Percentiles rank a stretch among this genome's conserved stretches.
Conservation (phyloP, 176 grass and related monocot genomes). For the Ampelocalamus luodianensis region DNA sequence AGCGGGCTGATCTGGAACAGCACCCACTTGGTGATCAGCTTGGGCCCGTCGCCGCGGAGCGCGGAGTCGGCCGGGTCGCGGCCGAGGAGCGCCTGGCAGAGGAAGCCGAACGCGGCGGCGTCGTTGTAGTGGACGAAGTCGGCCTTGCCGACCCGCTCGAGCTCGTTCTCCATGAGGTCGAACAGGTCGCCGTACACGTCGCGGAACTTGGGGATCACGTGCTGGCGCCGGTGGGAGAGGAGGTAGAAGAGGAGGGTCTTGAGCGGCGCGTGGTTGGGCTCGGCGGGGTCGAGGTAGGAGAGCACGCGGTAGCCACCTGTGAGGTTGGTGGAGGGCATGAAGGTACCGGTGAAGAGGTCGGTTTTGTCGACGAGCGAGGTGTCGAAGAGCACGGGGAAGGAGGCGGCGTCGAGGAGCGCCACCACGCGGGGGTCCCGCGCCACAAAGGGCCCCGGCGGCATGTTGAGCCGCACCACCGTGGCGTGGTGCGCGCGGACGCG, state of each 20-base stretch:
- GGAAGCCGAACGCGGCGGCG: slow-evolving; percentile 76
- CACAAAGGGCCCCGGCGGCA: slow-evolving; percentile 89
- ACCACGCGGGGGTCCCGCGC: slow-evolving; percentile 83
- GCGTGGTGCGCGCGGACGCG: slow-evolving; percentile 67
- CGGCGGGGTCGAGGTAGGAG: slow-evolving; percentile 86
- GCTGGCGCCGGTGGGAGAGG: slow-evolving; percentile 66
- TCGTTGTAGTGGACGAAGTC: slow-evolving; percentile 84
- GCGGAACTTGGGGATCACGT: slow-evolving; percentile 76
- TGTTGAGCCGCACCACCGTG: slow-evolving; percentile 90
- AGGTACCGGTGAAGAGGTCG: slow-evolving; percentile 97
- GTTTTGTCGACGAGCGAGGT: slow-evolving; percentile 86
- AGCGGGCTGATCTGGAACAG: slow-evolving; percentile 84
- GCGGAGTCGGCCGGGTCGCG: slow-evolving; percentile 62
- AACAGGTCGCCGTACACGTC: slow-evolving; percentile 73
- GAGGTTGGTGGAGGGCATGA: slow-evolving; percentile 91
- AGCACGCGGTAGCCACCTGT: slow-evolving; percentile 87
- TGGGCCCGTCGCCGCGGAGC: slow-evolving; percentile 65
- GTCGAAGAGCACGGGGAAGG: slow-evolving; percentile 93
- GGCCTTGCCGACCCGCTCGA: slow-evolving; percentile 64
- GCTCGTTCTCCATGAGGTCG: slow-evolving; percentile 62
- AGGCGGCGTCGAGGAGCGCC: slow-evolving; percentile 89
- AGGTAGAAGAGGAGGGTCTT: slow-evolving; percentile 83
- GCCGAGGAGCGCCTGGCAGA: slow-evolving; percentile 65
- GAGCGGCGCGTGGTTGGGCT: slow-evolving; percentile 82
- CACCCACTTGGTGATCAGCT: slow-evolving; percentile 83